Conservation (phyloP, 179 eudicot species). For the Amaranthus tricolor region DNA sequence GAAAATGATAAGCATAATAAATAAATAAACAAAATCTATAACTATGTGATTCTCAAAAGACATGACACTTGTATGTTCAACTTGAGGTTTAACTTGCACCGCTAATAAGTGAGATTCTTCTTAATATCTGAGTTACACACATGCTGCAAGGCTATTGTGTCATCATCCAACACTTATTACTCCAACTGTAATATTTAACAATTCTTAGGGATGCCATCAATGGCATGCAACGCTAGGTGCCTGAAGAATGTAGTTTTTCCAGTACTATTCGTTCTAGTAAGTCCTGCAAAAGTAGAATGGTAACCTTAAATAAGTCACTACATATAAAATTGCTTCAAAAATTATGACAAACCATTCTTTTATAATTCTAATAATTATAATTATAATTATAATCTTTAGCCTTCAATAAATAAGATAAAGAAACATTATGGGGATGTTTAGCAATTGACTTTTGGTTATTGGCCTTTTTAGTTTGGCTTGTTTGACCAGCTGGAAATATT, state of each 20-base stretch:
- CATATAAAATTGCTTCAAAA: neutral
- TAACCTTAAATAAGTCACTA: slow-evolving; percentile 2
- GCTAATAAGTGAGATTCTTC: slow-evolving; percentile 76
- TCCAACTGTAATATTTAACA: slow-evolving; percentile 96
- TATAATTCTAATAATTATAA: neutral
- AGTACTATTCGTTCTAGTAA: slow-evolving; percentile 96
- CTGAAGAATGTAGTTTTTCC: slow-evolving; percentile 98
- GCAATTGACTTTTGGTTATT: too few species aligned
- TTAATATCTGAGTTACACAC: slow-evolving; percentile 76
- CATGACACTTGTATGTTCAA: slow-evolving; percentile 3
- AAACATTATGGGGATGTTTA: too few species aligned
- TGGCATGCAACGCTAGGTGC: slow-evolving; percentile 90
- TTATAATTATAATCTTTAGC: too few species aligned
- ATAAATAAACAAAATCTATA: neutral
- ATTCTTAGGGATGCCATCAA: slow-evolving; percentile 90
- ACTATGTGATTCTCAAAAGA: slow-evolving; percentile 7
- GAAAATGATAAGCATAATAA: neutral
- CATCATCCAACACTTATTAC: slow-evolving; percentile 95
- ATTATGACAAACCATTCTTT: neutral
- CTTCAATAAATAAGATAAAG: neutral
- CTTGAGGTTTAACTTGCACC: slow-evolving; percentile 52
- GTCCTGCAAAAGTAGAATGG: slow-evolving; percentile 50
- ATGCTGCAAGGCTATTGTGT: slow-evolving; percentile 82
- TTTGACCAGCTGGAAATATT: too few species aligned
- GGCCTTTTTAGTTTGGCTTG: too few species aligned